Evolutionary conservation across 1,284 basidiomycete species (phyloP), one percentile per base, ranked within the genome.

Genomic region (Rhodotorula sp.): DNA sequence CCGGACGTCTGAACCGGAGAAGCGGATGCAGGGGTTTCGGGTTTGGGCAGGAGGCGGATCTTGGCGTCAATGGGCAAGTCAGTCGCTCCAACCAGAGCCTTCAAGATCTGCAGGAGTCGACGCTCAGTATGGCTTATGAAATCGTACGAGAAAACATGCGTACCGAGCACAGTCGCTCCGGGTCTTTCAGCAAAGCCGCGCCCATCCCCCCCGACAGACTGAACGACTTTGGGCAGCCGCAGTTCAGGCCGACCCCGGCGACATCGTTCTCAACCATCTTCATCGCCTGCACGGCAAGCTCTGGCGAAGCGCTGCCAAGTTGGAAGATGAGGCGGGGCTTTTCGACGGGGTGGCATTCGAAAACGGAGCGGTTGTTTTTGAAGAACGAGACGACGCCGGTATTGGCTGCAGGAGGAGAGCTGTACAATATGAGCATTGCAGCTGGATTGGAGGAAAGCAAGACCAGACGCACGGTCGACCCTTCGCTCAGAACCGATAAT

Each of bases 171-270:
- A 99, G 85, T 29, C 94, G 82, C 78, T 96, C 93, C 0, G 96
- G 94, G 51, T 90, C 94, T 10, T 90, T 88, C 58, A 99, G 87
- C 22, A 99, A 84, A 19, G 93, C 94, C 2, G 96, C 94, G 27
- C 96, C 96, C 94, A 99, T 98, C 1, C 96, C 95, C 0, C 89
- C 83, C 76, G 94, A 91, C 0, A 94, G 94, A 29, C 92, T 95
- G 81, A 99, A 99, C 2, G 93, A 90, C 58, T 78, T 78, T 11
- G 77, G 77, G 72, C 81, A 82, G 20, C 81, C 96, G 77, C 94
- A 96, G 80, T 95, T 96, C 73, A 96, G 87, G 80, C 95, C 94
- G 77, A 99, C 86, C 29, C 94, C 96, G 0, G 93, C 88, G 24
- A 99, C 89, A 78, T 99, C 96, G 62, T 91, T 84, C 79, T 89